These are phyloP conservation scores for Crithidia acanthocephali DNA, from an alignment of 208 protist genomes.

Conservation along the genomic window DNA sequence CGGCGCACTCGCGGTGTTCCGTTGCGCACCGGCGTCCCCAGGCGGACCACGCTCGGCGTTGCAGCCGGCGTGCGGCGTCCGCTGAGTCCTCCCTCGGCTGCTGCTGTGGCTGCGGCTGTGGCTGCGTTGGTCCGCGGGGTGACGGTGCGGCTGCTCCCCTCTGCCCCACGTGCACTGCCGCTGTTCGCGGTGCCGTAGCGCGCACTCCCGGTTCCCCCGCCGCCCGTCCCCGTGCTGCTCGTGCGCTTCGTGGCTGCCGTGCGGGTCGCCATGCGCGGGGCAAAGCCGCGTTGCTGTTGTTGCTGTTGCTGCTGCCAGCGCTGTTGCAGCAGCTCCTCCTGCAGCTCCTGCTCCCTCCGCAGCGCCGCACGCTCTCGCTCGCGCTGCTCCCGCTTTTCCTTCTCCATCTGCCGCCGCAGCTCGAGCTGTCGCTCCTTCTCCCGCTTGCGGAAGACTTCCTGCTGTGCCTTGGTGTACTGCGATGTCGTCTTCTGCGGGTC, in stretches of 20 bases:
- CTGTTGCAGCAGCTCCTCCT: conserved; percentile 52
- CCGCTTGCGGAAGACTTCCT: conserved; percentile 60
- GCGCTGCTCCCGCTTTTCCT: conserved; percentile 47
- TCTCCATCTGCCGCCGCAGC: conserved; percentile 43
- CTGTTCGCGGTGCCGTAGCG: background rate
- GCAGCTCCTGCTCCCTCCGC: conserved; percentile 50
- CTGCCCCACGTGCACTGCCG: conserved; percentile 1
- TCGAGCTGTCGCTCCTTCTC: conserved; percentile 75
- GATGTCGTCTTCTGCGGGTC: conserved; percentile 14
- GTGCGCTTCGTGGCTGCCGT: background rate
- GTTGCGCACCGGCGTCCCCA: conserved; percentile 22
- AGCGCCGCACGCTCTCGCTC: conserved; percentile 59
- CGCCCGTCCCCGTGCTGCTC: conserved; percentile 5
- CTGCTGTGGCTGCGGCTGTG: conserved; percentile 1
- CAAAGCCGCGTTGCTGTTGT: conserved; percentile 24
- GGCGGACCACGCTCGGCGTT: conserved; percentile 9
- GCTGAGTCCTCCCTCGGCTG: conserved; percentile 4
- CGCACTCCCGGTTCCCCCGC: background rate
- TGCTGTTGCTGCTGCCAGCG: conserved; percentile 53
- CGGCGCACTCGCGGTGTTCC: conserved; percentile 8
- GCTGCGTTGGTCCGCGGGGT: background rate
- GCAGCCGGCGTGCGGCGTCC: conserved; percentile 10
- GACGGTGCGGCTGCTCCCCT: conserved; percentile 9
- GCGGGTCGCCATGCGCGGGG: conserved; percentile 8
- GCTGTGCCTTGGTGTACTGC: conserved; percentile 71